phyloP scores from a whole-genome alignment of 176 grass and related monocot genomes.

The Aegilops sharonensis region DNA sequence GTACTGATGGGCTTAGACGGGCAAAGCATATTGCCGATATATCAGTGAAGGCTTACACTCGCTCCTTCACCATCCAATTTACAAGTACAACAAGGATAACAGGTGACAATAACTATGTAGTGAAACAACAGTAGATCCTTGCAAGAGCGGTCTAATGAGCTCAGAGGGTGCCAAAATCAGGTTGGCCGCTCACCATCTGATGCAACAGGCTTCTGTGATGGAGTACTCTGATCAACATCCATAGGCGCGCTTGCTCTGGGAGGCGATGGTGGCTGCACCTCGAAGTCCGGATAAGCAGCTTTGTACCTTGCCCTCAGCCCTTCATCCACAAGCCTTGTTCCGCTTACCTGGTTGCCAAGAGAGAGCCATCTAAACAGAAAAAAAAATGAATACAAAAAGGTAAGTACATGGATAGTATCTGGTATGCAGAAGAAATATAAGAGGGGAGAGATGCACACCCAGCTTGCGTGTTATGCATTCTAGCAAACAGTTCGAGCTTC shows the following conservation, averaged over 20 bases:
- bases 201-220: constrained; percentile 35
- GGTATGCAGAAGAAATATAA: neutral
- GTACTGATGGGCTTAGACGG: neutral
- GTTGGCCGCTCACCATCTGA: constrained; percentile 48
- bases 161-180: constrained; percentile 25
- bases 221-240: constrained; percentile 56
- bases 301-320: constrained; percentile 95
- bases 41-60: neutral
- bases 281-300: constrained; percentile 90
- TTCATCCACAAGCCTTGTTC: constrained; percentile 93
- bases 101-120: neutral
- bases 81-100: constrained; percentile 3
- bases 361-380: constrained; percentile 71
- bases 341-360: constrained; percentile 86
- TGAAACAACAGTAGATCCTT: neutral
- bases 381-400: neutral
- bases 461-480: constrained; percentile 98
- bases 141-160: neutral
- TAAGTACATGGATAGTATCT: neutral
- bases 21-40: neutral
- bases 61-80: constrained; percentile 15
- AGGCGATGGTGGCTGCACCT: constrained; percentile 83
- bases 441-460: constrained; percentile 38
- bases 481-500: constrained; percentile 95
- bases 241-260: constrained; percentile 54